These are phyloP conservation scores for Cryphonectria carpinicola DNA, from an alignment of 2,329 filamentous ascomycete genomes.

Conservation along the genomic window DNA sequence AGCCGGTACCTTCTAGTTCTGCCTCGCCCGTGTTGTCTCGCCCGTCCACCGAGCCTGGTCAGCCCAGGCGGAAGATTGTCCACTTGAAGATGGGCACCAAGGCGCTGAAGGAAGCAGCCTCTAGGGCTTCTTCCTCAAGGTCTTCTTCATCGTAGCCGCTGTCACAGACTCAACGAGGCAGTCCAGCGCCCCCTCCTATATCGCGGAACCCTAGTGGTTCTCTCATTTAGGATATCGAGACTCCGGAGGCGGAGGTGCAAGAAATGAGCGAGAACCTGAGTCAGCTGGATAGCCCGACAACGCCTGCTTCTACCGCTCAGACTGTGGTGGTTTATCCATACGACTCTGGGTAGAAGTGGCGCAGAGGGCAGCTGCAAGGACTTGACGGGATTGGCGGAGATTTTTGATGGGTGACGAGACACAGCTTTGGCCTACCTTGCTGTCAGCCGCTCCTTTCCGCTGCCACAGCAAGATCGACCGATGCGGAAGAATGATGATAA, in stretches of 20 bases:
- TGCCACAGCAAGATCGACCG: background rate
- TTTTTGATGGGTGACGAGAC: background rate
- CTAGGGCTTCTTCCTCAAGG: background rate
- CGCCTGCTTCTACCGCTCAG: background rate
- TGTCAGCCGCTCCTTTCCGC: background rate
- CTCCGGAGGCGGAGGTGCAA: background rate
- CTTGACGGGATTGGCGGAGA: background rate
- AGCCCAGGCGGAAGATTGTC: conserved; percentile 23
- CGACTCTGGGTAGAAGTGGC: background rate
- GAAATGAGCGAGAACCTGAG: background rate
- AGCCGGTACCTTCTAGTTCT: background rate
- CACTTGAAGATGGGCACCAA: conserved; percentile 26
- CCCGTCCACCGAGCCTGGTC: conserved; percentile 9
- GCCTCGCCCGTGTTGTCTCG: conserved; percentile 11
- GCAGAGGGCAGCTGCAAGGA: background rate
- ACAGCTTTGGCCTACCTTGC: background rate
- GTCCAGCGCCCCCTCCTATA: background rate
- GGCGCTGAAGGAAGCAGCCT: conserved; percentile 2
- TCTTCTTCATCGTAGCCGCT: conserved; percentile 6
- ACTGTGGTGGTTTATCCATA: background rate
- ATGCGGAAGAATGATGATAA: background rate
- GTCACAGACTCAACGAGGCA: conserved; percentile 4
- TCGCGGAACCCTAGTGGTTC: background rate
- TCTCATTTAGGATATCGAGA: background rate
- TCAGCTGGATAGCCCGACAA: background rate